Evolutionary conservation across 768 basidiomycete genomes (phyloP).

Genomic region (Crassisporium funariophilum): DNA sequence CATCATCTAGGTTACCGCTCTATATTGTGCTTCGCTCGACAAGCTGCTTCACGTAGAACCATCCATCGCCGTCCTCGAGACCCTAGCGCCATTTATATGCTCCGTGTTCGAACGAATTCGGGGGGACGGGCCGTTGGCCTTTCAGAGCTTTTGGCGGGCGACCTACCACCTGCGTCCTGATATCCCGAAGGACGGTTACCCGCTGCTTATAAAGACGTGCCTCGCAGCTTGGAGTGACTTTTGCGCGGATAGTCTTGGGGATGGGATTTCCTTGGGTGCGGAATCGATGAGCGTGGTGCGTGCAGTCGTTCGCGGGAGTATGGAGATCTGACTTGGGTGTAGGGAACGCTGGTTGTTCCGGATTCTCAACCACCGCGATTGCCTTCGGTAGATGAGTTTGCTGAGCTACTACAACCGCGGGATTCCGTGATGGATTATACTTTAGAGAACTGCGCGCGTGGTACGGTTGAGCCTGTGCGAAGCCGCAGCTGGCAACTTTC

Average conservation of each 20-base stretch:
- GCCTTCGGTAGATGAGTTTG: too few relatives aligned
- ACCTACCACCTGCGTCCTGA: slow-evolving; percentile 49
- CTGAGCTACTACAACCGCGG: too few relatives aligned
- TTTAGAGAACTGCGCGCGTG: too few relatives aligned
- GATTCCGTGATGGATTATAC: too few relatives aligned
- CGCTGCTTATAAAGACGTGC: slow-evolving; percentile 43
- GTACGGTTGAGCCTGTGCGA: too few relatives aligned
- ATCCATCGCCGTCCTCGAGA: slow-evolving; percentile 40
- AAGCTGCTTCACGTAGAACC: slow-evolving; percentile 40
- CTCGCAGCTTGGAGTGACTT: slow-evolving; percentile 49
- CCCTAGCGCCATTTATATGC: slow-evolving; percentile 46
- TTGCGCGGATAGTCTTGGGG: slow-evolving; percentile 49
- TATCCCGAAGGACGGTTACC: slow-evolving; percentile 39
- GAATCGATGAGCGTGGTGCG: slow-evolving; percentile 39
- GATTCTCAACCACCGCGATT: slow-evolving; percentile 38
- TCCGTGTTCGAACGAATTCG: slow-evolving; percentile 54
- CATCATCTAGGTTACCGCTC: slow-evolving; percentile 27
- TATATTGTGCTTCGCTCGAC: slow-evolving; percentile 50
- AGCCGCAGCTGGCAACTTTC: too few relatives aligned
- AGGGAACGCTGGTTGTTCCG: slow-evolving; percentile 25
- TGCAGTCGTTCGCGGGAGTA: slow-evolving; percentile 6
- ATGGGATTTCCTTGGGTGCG: slow-evolving; percentile 40
- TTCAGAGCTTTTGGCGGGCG: slow-evolving; percentile 58
- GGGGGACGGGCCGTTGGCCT: slow-evolving; percentile 52
- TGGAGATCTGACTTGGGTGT: neutral